A percentile compares a stretch with the other conserved stretches of the same genome.
These are phyloP conservation scores for Botrytis galanthina DNA, from an alignment of 2,329 filamentous ascomycete genomes.

Conservation along the genomic window DNA sequence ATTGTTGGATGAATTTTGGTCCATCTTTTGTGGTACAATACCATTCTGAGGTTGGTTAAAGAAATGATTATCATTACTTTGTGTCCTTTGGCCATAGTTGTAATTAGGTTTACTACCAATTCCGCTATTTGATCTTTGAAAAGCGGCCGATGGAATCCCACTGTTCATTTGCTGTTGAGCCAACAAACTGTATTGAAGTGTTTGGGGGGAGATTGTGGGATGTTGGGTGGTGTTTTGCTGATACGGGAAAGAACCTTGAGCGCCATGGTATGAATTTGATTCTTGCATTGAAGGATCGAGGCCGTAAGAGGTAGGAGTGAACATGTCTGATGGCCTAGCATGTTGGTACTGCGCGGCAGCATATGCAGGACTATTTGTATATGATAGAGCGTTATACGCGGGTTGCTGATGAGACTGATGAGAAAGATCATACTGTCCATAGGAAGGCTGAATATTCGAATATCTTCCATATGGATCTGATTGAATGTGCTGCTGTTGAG, in stretches of 20 bases:
- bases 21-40: conserved; percentile 22
- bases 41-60: conserved; percentile 24
- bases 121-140: conserved; percentile 28
- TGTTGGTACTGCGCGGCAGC: conserved; percentile 32
- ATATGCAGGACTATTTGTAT: conserved; percentile 35
- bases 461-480: conserved; percentile 32
- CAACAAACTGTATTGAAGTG: conserved; percentile 34
- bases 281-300: conserved; percentile 34
- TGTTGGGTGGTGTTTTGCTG: conserved; percentile 24
- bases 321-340: conserved; percentile 32
- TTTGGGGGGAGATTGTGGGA: conserved; percentile 36
- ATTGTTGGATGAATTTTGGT: conserved; percentile 21
- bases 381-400: conserved; percentile 28
- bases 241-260: conserved; percentile 34
- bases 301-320: conserved; percentile 28
- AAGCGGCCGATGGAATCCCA: conserved; percentile 23
- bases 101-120: conserved; percentile 22
- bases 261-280: conserved; percentile 28
- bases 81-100: conserved; percentile 24
- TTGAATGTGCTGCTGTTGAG: conserved; percentile 16
- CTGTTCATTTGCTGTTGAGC: conserved; percentile 28
- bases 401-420: conserved; percentile 33
- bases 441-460: conserved; percentile 26
- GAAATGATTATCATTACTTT: conserved; percentile 24
- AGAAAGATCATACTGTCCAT: conserved; percentile 29